A percentile compares a stretch with the other conserved stretches of the same genome.
These are phyloP conservation scores for Chamaecrista fasciculata DNA, from an alignment of 306 rosid genomes.

Conservation along the genomic window DNA sequence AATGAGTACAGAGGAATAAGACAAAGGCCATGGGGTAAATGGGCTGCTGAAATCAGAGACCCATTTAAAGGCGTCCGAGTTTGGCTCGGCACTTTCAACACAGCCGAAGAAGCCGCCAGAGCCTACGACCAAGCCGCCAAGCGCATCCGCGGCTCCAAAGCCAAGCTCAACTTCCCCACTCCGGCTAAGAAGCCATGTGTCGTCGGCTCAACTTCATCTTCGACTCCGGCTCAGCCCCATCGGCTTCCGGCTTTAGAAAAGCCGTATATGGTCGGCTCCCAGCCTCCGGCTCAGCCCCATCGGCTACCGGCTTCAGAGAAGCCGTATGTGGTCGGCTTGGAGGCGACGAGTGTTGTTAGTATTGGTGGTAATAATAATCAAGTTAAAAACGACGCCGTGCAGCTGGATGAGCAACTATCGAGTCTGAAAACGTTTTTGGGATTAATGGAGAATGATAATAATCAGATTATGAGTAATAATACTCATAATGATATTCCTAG, in stretches of 20 bases:
- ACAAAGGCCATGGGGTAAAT: constrained; percentile 83
- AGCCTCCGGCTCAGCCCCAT: neutral
- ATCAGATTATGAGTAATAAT: too few relatives aligned
- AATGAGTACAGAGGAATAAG: constrained; percentile 72
- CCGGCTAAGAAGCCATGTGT: too few relatives aligned
- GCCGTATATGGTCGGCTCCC: too few relatives aligned
- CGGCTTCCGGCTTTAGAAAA: neutral
- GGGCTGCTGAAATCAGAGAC: constrained; percentile 91
- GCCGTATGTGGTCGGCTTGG: too few relatives aligned
- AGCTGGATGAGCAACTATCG: constrained; percentile 44
- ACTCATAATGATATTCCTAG: too few relatives aligned
- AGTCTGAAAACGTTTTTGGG: constrained; percentile 60
- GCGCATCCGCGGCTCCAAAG: constrained; percentile 75
- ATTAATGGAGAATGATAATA: constrained; percentile 22
- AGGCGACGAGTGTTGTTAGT: too few relatives aligned
- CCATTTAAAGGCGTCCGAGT: constrained; percentile 67
- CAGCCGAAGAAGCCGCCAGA: constrained; percentile 66
- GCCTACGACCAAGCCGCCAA: constrained; percentile 77
- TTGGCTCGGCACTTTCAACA: constrained; percentile 77
- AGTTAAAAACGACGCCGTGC: neutral
- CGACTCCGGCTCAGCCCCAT: neutral
- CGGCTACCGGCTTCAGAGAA: too few relatives aligned
- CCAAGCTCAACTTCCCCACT: constrained; percentile 67
- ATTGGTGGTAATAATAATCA: too few relatives aligned
- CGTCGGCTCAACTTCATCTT: too few relatives aligned